These are phyloP conservation scores for Dovyalis caffra DNA, from an alignment of 345 rosid species.

Conservation along the genomic window DNA sequence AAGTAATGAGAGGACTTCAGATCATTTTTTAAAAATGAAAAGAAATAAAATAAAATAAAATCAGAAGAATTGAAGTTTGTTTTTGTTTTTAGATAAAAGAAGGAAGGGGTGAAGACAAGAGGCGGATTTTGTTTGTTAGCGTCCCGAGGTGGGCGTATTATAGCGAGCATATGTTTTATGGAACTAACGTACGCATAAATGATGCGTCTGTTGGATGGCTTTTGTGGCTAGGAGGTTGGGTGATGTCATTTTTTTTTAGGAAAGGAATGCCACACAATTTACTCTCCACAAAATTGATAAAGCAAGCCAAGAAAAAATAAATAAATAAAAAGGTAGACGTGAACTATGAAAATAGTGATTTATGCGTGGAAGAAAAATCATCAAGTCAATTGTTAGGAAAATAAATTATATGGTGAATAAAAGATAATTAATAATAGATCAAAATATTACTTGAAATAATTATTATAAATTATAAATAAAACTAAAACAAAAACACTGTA, in stretches of 20 bases:
- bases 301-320: neutral
- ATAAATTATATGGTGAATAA: too few species aligned
- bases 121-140: conserved; percentile 1
- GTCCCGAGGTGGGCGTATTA: conserved; percentile 18
- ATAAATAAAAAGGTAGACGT: too few species aligned
- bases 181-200: conserved; percentile 31
- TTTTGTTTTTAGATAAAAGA: neutral
- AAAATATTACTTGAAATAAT: too few species aligned
- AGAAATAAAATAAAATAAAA: neutral
- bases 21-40: neutral
- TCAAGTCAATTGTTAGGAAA: neutral
- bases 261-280: conserved; percentile 10
- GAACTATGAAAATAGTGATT: neutral
- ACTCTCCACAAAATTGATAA: neutral
- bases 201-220: conserved; percentile 5
- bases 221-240: conserved; percentile 36
- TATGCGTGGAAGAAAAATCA: neutral
- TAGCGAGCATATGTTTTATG: neutral
- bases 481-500: too few species aligned
- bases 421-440: too few species aligned
- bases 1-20: conserved; percentile 13
- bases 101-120: conserved; percentile 7
- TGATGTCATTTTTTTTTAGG: neutral
- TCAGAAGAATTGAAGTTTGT: neutral
- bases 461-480: too few species aligned